Percentiles rank a stretch among this genome's conserved stretches.
Conservation (phyloP, 805 yeast species). For the Barnettozyma californica region DNA sequence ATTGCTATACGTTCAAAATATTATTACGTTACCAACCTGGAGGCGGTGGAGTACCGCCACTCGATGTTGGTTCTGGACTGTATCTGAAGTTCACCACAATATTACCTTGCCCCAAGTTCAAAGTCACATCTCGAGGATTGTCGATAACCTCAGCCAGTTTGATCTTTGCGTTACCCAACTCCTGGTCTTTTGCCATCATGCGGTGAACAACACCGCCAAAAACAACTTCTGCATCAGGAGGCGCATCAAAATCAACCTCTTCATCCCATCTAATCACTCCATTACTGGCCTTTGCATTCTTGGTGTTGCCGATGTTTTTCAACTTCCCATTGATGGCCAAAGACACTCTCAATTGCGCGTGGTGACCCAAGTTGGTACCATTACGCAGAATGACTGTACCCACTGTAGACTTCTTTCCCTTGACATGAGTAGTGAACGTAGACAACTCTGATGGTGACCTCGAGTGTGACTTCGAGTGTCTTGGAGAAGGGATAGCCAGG, state of each 20-base stretch:
- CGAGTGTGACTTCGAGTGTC: constrained; percentile 16
- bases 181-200: constrained; percentile 64
- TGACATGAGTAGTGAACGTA: constrained; percentile 18
- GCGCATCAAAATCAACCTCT: constrained; percentile 59
- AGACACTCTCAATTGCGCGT: constrained; percentile 49
- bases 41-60: constrained; percentile 16
- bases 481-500: constrained; percentile 7
- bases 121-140: constrained; percentile 35
- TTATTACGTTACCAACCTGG: constrained; percentile 13
- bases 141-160: constrained; percentile 46
- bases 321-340: constrained; percentile 39
- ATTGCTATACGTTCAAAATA: neutral
- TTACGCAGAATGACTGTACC: constrained; percentile 52
- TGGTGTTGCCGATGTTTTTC: constrained; percentile 63
- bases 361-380: constrained; percentile 37
- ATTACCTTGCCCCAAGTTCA: constrained; percentile 35
- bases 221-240: constrained; percentile 52
- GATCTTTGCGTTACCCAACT: constrained; percentile 55
- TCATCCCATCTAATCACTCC: constrained; percentile 57
- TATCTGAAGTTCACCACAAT: constrained; percentile 40
- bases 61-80: constrained; percentile 21
- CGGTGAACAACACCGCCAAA: constrained; percentile 65
- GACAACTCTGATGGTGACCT: constrained; percentile 21
- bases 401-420: constrained; percentile 17
- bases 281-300: constrained; percentile 43